These are phyloP conservation scores for Moesziomyces sp. DNA, from an alignment of 1,284 basidiomycete genomes.

Conservation along the genomic window DNA sequence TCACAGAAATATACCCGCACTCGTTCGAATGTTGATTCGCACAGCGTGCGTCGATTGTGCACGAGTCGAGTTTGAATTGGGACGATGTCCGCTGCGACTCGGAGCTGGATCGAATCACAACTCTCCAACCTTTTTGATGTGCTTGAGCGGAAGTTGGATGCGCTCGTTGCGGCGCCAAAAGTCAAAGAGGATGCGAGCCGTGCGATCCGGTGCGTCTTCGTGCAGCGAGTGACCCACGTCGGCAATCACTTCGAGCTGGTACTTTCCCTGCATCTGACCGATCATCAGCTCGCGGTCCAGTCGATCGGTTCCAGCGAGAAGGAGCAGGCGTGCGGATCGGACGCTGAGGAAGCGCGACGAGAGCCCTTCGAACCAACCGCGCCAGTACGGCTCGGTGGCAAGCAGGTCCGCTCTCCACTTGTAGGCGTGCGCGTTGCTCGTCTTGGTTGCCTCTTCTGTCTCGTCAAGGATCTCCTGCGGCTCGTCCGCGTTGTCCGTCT, in stretches of 20 bases:
- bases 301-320: slow-evolving; percentile 91
- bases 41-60: not conserved
- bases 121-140: slow-evolving; percentile 54
- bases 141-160: slow-evolving; percentile 30
- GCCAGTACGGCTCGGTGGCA: slow-evolving; percentile 89
- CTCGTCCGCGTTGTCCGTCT: slow-evolving; percentile 12
- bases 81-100: not conserved
- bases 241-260: slow-evolving; percentile 87
- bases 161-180: slow-evolving; percentile 90
- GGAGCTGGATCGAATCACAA: slow-evolving; percentile 1
- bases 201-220: slow-evolving; percentile 85
- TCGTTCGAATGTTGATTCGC: not conserved
- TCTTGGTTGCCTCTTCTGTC: not conserved
- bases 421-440: slow-evolving; percentile 19
- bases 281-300: slow-evolving; percentile 95
- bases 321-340: slow-evolving; percentile 82
- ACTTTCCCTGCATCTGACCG: slow-evolving; percentile 91
- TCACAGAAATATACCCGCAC: slow-evolving; percentile 4
- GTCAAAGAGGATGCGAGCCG: slow-evolving; percentile 83
- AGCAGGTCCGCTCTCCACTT: slow-evolving; percentile 86
- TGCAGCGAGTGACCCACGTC: slow-evolving; percentile 93
- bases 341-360: slow-evolving; percentile 81
- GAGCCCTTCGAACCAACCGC: slow-evolving; percentile 89
- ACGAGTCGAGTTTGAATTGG: too few species aligned
- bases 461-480: slow-evolving; percentile 20